Percentiles rank a stretch among this genome's conserved stretches.
Conservation (phyloP, 805 yeast genomes). For the Teunomyces barrocoloradensis region DNA sequence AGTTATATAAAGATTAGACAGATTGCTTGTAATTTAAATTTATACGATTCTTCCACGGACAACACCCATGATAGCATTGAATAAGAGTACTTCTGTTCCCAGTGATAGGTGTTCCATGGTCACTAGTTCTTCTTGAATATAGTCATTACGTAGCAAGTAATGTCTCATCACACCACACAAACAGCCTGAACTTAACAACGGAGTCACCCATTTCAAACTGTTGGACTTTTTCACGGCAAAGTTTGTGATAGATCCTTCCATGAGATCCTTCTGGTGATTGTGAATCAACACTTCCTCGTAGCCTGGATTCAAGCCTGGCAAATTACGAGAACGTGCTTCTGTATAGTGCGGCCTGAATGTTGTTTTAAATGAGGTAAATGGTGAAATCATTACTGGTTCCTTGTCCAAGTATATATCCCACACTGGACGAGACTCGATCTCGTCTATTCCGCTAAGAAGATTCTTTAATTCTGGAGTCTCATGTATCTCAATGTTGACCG, state of each 20-base stretch:
- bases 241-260: slow-evolving; percentile 84
- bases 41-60: slow-evolving; percentile 50
- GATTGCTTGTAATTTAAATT: not conserved
- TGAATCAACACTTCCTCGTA: slow-evolving; percentile 67
- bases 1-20: slow-evolving; percentile 12
- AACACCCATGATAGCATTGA: slow-evolving; percentile 85
- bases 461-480: slow-evolving; percentile 23
- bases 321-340: slow-evolving; percentile 53
- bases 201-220: slow-evolving; percentile 69
- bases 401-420: slow-evolving; percentile 68
- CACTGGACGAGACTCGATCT: not conserved
- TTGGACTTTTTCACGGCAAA: slow-evolving; percentile 55
- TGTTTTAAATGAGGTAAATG: slow-evolving; percentile 86
- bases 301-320: slow-evolving; percentile 37
- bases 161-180: slow-evolving; percentile 80
- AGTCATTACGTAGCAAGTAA: slow-evolving; percentile 52
- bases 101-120: slow-evolving; percentile 42
- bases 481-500: slow-evolving; percentile 31
- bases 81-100: slow-evolving; percentile 72
- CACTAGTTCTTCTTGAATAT: slow-evolving; percentile 54
- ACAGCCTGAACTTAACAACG: slow-evolving; percentile 75
- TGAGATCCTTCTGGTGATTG: slow-evolving; percentile 55
- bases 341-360: slow-evolving; percentile 66
- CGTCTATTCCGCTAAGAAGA: slow-evolving; percentile 28
- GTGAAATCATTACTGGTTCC: slow-evolving; percentile 53